phyloP scores from a whole-genome alignment of 1,139 yeast species.

The Yamadazyma triangularis region DNA sequence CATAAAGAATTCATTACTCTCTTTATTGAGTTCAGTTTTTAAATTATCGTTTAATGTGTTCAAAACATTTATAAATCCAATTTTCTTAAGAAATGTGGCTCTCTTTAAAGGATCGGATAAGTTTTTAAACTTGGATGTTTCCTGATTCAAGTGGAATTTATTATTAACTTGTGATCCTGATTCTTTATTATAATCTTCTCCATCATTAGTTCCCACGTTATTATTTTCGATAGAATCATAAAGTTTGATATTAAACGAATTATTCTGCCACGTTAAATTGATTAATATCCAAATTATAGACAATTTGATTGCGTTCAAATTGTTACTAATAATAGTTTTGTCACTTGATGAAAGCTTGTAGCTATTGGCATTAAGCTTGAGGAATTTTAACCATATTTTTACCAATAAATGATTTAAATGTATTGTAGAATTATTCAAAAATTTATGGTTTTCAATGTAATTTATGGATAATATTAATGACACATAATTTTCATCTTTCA shows the following conservation, averaged over 20 bases:
- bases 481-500: conserved; percentile 31
- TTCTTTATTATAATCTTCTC: too few relatives aligned
- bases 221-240: conserved; percentile 24
- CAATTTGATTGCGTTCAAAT: conserved; percentile 32
- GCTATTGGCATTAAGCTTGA: conserved; percentile 13
- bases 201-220: conserved; percentile 3
- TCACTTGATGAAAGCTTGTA: conserved; percentile 10
- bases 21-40: conserved; percentile 7
- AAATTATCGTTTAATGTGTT: conserved; percentile 13
- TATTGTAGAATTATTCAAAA: conserved; percentile 17
- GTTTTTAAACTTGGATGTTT: conserved; percentile 2
- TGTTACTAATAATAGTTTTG: conserved; percentile 20
- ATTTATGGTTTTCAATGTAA: conserved; percentile 38
- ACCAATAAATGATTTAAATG: conserved; percentile 21
- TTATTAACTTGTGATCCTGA: background rate
- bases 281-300: conserved; percentile 43
- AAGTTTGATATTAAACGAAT: conserved; percentile 24
- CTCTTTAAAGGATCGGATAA: conserved; percentile 8
- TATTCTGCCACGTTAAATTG: conserved; percentile 37
- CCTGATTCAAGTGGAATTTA: background rate
- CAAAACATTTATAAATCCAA: conserved; percentile 22
- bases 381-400: conserved; percentile 31
- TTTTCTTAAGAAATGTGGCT: conserved; percentile 18
- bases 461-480: conserved; percentile 33
- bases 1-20: conserved; percentile 21